Percentiles rank a stretch among this genome's conserved stretches.
Conservation (phyloP, 2,329 filamentous ascomycete species). For the Penicillium sp. region DNA sequence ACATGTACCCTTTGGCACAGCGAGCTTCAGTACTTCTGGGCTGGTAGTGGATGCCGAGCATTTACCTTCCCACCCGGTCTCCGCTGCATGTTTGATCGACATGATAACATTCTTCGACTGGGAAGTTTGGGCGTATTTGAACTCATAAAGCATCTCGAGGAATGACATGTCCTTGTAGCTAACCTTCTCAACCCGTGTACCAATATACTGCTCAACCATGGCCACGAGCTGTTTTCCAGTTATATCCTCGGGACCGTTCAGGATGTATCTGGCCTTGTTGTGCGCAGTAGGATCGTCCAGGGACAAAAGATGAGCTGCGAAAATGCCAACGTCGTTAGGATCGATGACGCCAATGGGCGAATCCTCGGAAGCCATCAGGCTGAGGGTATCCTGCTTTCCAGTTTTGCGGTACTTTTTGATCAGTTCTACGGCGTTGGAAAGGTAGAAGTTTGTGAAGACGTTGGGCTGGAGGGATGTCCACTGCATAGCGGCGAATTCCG, state of each 20-base stretch:
- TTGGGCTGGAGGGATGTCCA: conserved; percentile 47
- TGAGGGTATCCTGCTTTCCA: conserved; percentile 32
- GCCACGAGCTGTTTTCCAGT: conserved; percentile 36
- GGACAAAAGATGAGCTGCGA: conserved; percentile 39
- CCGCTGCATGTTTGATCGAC: conserved; percentile 26
- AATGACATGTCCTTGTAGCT: conserved; percentile 33
- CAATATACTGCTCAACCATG: conserved; percentile 39
- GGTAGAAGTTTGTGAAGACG: conserved; percentile 24
- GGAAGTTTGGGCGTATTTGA: conserved; percentile 2
- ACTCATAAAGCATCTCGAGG: conserved; percentile 24
- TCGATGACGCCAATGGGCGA: conserved; percentile 34
- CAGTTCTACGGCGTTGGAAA: conserved; percentile 27
- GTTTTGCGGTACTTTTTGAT: conserved; percentile 37
- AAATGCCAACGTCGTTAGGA: conserved; percentile 33
- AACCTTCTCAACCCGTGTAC: conserved; percentile 27
- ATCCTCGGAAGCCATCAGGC: conserved; percentile 29
- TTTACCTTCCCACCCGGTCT: conserved; percentile 35
- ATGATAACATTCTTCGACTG: conserved; percentile 30
- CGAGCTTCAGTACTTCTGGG: conserved; percentile 31
- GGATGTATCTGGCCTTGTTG: conserved; percentile 36
- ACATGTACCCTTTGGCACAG: conserved; percentile 29
- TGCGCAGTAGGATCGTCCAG: conserved; percentile 30
- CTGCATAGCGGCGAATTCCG: conserved; percentile 36
- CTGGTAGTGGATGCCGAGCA: conserved; percentile 22
- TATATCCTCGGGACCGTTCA: conserved; percentile 45